Evolutionary conservation across 2,329 filamentous ascomycete genomes (phyloP).

Genomic region (Fusarium luffae): DNA sequence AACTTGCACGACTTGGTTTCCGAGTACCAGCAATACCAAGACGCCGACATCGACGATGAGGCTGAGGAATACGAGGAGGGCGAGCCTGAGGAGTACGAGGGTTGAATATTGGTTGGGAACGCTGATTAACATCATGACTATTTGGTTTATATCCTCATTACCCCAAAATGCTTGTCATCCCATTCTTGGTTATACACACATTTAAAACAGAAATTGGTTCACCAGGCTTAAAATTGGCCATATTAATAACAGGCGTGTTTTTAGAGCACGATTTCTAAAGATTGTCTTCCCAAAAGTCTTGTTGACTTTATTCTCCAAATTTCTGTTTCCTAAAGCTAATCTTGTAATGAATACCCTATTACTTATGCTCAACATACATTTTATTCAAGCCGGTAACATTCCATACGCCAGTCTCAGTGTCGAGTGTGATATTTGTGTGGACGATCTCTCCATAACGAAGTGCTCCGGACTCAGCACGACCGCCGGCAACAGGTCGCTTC

Average conservation of each 20-base stretch:
- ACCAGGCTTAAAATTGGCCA: conserved; percentile 15
- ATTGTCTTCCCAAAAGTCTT: not conserved
- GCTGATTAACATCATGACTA: conserved; percentile 18
- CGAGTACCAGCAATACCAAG: conserved; percentile 99
- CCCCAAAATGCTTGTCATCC: conserved; percentile 21
- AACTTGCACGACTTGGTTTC: conserved; percentile 99
- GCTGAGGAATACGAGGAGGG: conserved; percentile 76
- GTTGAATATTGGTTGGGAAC: conserved; percentile 9
- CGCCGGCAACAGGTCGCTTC: conserved; percentile 55
- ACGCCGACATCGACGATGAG: conserved; percentile 94
- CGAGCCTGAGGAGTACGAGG: conserved; percentile 31
- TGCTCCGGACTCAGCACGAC: conserved; percentile 63
- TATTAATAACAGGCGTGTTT: conserved; percentile 12
- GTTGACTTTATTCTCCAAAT: not conserved
- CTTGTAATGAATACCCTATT: not conserved
- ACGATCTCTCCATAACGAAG: conserved; percentile 59
- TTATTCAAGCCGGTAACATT: conserved; percentile 12
- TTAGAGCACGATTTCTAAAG: not conserved
- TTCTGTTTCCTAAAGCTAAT: not conserved
- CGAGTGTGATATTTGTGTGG: conserved; percentile 47
- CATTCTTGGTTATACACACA: conserved; percentile 22
- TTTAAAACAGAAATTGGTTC: conserved; percentile 35
- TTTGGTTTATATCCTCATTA: conserved; percentile 19
- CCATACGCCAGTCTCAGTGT: conserved; percentile 34
- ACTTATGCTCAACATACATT: conserved; percentile 28